Evolutionary conservation across 2,329 filamentous ascomycete genomes (phyloP).

Genomic region (Lithohypha guttulata): DNA sequence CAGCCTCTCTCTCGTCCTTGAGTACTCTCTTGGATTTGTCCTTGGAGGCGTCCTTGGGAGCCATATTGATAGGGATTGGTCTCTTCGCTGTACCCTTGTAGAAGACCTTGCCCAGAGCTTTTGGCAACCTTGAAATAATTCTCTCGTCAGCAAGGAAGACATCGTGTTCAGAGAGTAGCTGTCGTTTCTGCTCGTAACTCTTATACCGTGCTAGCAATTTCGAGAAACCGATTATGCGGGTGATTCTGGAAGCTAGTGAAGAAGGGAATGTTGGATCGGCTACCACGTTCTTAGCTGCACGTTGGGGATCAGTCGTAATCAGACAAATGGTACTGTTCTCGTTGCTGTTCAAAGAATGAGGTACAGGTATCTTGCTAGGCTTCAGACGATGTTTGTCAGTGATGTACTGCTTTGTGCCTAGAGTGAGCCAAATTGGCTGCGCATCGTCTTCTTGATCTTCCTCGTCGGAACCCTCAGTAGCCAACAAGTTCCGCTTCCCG

Average conservation of each 20-base stretch:
- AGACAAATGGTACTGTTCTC: constrained; percentile 64
- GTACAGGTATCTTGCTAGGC: constrained; percentile 69
- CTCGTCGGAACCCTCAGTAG: constrained; percentile 36
- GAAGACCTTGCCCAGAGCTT: constrained; percentile 79
- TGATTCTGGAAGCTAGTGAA: constrained; percentile 56
- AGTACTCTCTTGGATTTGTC: constrained; percentile 35
- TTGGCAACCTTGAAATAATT: constrained; percentile 61
- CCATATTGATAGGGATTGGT: constrained; percentile 70
- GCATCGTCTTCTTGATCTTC: constrained; percentile 38
- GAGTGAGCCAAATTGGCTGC: constrained; percentile 49
- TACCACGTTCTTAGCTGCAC: constrained; percentile 81
- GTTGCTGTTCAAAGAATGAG: constrained; percentile 62
- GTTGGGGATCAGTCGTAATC: constrained; percentile 73
- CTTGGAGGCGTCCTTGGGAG: constrained; percentile 50
- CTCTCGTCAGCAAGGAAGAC: constrained; percentile 89
- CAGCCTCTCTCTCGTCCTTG: constrained; percentile 34
- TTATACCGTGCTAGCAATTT: constrained; percentile 86
- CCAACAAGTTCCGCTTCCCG: constrained; percentile 46
- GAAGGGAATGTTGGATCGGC: constrained; percentile 61
- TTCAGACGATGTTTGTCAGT: constrained; percentile 68
- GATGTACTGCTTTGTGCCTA: constrained; percentile 57
- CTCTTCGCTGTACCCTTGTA: constrained; percentile 76
- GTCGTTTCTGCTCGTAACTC: constrained; percentile 75
- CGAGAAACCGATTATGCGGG: constrained; percentile 65
- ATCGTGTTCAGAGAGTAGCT: constrained; percentile 77